Evolutionary conservation across 192 early-diverging fungal species (phyloP), one percentile per base, ranked within the genome.

Genomic region (Coemansia biformis): DNA sequence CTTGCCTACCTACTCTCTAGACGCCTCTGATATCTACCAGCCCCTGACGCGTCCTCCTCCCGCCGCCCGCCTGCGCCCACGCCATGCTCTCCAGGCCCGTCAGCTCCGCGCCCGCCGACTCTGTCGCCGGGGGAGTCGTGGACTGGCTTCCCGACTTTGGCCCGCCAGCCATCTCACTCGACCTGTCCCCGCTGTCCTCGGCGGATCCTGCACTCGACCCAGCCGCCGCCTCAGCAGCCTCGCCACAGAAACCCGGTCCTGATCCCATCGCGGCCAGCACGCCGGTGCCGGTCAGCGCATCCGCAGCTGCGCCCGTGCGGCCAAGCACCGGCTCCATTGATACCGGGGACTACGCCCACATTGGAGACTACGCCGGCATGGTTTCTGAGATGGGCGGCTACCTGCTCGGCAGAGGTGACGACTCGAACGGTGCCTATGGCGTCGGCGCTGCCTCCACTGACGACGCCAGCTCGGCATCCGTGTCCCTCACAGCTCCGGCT

Each of bases 71-170:
- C n/a, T n/a, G n/a, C n/a, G n/a, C 29, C 4, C 29, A 3, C 3
- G 29, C 4, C 3, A 69, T 69, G 66, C 52, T 62, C 22, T 62
- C 66, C 2, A 39, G 31, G 37, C 43, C 43, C 37, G n/a, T 24
- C 15, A 11, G 14, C 11, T 6, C 38, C 33, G 30, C 35, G n/a
- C 26, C 47, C 18, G 52, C 43, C 22, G 21, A 39, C 31, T 32
- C 28, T 14, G 28, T 29, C 33, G 19, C 45, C 11, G 17, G 39
- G 21, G 57, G 52, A 28, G 41, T 28, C 16, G 29, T 43, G 28
- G 31, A 36, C 49, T 70, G 66, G 66, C 46, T 70, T 41, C 66
- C 66, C n/a, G 66, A 70, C 46, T 48, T 70, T 39, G 38, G 62
- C 21, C 48, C 59, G 35, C 59, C 54, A 1, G 46, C 40, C 2